These are phyloP conservation scores for Cucumis cinereus DNA, from an alignment of 306 rosid genomes.

Conservation along the genomic window DNA sequence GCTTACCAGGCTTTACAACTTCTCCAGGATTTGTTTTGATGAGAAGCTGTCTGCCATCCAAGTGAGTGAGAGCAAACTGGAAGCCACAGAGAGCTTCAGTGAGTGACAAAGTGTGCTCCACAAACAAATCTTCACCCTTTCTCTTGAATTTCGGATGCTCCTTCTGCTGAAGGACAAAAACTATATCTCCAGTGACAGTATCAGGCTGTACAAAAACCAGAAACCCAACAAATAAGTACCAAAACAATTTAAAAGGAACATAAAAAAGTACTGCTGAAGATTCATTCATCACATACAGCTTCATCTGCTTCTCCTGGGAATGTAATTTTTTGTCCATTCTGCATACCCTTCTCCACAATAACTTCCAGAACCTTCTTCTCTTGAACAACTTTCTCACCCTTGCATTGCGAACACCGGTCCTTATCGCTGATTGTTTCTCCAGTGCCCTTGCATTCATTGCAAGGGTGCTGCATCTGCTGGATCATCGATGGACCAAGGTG, in stretches of 20 bases:
- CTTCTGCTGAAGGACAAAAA: constrained; percentile 62
- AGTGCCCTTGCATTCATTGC: constrained; percentile 87
- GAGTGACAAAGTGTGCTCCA: constrained; percentile 60
- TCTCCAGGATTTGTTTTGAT: constrained; percentile 82
- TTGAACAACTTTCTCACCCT: constrained; percentile 71
- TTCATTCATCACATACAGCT: constrained; percentile 26
- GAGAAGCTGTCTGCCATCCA: constrained; percentile 69
- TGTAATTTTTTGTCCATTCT: constrained; percentile 69
- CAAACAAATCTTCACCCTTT: constrained; percentile 59
- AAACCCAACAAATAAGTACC: not conserved
- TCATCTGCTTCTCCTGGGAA: constrained; percentile 94
- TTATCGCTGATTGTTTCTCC: constrained; percentile 66
- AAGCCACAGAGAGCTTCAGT: constrained; percentile 68
- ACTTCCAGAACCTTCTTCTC: constrained; percentile 79
- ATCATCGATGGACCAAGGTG: constrained; percentile 76
- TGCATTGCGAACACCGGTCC: constrained; percentile 68
- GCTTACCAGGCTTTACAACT: constrained; percentile 67
- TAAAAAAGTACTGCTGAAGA: not conserved
- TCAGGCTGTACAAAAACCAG: constrained; percentile 50
- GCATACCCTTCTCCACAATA: constrained; percentile 84
- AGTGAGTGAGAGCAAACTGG: constrained; percentile 34
- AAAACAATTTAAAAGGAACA: not conserved
- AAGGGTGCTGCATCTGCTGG: constrained; percentile 79
- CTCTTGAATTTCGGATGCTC: constrained; percentile 71
- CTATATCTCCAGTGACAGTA: constrained; percentile 64